Evolutionary conservation across 1,284 basidiomycete genomes (phyloP), one percentile per base, ranked within the genome.

Genomic region (Neonothopanus nambi): DNA sequence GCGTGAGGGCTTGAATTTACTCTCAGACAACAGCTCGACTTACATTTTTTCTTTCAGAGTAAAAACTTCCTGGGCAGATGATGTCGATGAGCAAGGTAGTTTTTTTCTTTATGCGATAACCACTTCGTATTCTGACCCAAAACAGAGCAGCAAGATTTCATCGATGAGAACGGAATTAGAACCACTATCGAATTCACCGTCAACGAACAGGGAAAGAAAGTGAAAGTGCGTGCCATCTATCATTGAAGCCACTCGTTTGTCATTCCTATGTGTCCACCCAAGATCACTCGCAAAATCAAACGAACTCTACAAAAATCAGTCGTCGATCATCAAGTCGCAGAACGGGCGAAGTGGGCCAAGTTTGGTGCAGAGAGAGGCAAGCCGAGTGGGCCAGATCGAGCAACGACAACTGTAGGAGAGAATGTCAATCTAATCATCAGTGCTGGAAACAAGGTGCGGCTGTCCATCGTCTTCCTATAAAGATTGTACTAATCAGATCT

Each of bases 401-500:
- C 93, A 20, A 99, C 97, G 3, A 99, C 97, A 3, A 97, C 95
- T 1, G 90, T 99, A 38, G 96, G 92, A 51, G 97, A 99, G 76
- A 91, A 89, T 61, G 84, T 99, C 26, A 70, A 80, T 17, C 78
- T 99, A 66, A 96, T 95, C 71, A 70, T 99, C 51, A 86, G 81
- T 45, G 87, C 90, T 3, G 93, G 94, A 26, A 91, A 89, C 73
- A 92, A 91, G 75, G 90, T 89, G 57, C 59, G 70, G 55, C 26
- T 52, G n/a, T 33, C 13, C 13, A 33, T 33, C 3, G 4, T 33
- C 13, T 11, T 9, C 2, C 9, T 33, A 13, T 11, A 13, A 13
- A 33, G 2, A 33, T 33, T 9, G 30, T 13, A 9, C 30, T 13
- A n/a, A n/a, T n/a, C n/a, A n/a, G n/a, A n/a, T n/a, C n/a, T n/a